Base-by-base conservation (phyloP, 305 asterid genomes). In the Andrographis paniculata region DNA sequence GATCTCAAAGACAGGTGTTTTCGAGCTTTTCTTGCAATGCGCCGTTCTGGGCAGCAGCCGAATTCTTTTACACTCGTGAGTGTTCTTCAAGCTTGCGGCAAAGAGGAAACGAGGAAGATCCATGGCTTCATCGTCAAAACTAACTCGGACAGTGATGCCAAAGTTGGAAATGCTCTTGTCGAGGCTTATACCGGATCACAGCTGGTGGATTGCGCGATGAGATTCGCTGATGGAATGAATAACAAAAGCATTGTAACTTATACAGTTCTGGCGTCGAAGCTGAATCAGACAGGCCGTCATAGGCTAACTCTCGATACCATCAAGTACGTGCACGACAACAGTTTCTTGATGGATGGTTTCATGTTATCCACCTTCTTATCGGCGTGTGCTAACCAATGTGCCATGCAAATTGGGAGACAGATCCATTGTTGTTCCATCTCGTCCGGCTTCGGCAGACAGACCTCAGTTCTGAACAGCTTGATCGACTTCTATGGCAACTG, bases 131-230 rank as follows among this genome's bases (percentile, higher is more conserved):
- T 53, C 9, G 28, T 67, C 54, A 67, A 75, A 40, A 53, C 52
- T 1, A 61, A 55, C 41, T 45, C 65, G 41, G 58, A 35, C 35
- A 23, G 23, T 36, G 68, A 65, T 45, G 15, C 33, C 2, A 39
- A 39, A 37, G 66, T 64, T 56, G 65, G 55, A 19, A 71, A 71
- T 59, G 73, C 71, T 43, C 78, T 71, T 31, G 60, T 67, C 22
- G 73, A 68, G 30, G 59, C 82, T 38, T 71, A 71, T 53, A 64
- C 70, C 51, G 66, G 63, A 36, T 11, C 33, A 37, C 28, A 48
- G 17, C 50, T 58, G 69, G 66, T 33, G 54, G 69, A 45, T 21
- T 58, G 55, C 40, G 69, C 74, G 0, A 14, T 68, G 39, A 54
- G 54, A 45, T 50, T 62, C 6, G 74, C 45, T 19, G 50, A 46